Evolutionary conservation across 2,329 filamentous ascomycete genomes (phyloP), one percentile per base, ranked within the genome.

Genomic region (Sporothrix humicola): DNA sequence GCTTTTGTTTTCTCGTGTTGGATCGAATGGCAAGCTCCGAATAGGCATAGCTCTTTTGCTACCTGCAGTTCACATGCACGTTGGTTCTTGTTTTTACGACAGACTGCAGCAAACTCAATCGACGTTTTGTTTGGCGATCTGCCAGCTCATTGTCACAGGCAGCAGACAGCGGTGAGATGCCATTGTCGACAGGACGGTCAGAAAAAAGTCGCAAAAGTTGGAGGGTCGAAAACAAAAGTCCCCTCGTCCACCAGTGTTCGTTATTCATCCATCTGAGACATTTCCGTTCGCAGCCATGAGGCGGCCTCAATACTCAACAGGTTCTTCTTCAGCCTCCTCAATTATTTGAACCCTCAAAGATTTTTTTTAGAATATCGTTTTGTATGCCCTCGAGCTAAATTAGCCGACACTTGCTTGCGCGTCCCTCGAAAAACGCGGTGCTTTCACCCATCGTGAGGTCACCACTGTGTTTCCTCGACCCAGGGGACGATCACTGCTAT

Each of bases 261-360:
- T 54, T 54, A 69, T 69, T 54, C 66, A 54, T 52, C 48, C 46
- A 52, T 3, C 48, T 54, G 23, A 69, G 66, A 69, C 66, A 69
- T 42, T 13, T 42, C 31, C 56, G 17, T 44, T 69, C 50, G 17
- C 50, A 23, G 26, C 50, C 26, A 44, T 56, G 20, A 7, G 23
- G 15, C 0, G 3, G 12, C 44, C 5, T 6, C 31, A 37, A 3
- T 37, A 37, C 31, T 37, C 31, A 37, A 7, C 31, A 37, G 31
- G 7, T 7, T 17, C 2, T 54, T 12, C n/a, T 52, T 9, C 17
- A 46, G 17, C 5, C 5, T 6, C 9, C 46, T 37, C 7, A 31
- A 37, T 10, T 17, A 1, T 48, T 10, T 20, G 15, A 23, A 48
- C n/a, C 23, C 8, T 52, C 15, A 15, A 42, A 12, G 23, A 12